Evolutionary conservation across 352 stramenopile genomes (phyloP).

Genomic region (Phytopythium kandeliae): DNA sequence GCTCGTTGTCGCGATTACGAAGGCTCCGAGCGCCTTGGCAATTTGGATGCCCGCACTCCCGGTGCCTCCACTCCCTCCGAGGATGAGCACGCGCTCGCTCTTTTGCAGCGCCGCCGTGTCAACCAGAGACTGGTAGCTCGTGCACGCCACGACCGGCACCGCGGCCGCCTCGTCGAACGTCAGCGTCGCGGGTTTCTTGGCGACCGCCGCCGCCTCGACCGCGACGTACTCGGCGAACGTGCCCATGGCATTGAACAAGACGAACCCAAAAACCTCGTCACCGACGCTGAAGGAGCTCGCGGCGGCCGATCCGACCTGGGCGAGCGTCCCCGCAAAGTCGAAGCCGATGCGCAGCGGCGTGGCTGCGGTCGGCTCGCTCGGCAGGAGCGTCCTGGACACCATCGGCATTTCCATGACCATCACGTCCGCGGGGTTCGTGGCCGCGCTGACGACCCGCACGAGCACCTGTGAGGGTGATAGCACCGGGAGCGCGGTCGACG

Average conservation of each 20-base stretch:
- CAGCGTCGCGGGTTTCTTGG: conserved; percentile 32
- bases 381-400: conserved; percentile 8
- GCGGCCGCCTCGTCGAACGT: conserved; percentile 29
- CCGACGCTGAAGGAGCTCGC: conserved; percentile 7
- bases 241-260: conserved; percentile 9
- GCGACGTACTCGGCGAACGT: conserved; percentile 27
- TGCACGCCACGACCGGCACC: conserved; percentile 20
- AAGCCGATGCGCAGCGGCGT: conserved; percentile 9
- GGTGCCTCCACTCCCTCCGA: conserved; percentile 42
- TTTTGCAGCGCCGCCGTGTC: conserved; percentile 13
- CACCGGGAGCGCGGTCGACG: conserved; percentile 10
- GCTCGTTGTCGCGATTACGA: conserved; percentile 30
- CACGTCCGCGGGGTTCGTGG: conserved; percentile 25
- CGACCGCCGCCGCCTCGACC: conserved; percentile 21
- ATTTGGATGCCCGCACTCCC: conserved; percentile 51
- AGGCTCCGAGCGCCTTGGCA: conserved; percentile 22
- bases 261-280: conserved; percentile 12
- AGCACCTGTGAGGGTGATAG: conserved; percentile 19
- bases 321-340: conserved; percentile 17
- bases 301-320: conserved; percentile 10
- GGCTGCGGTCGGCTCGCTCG: background rate
- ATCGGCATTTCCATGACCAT: conserved; percentile 14
- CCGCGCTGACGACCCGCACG: conserved; percentile 26
- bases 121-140: conserved; percentile 26
- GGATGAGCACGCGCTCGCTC: conserved; percentile 27